Percentiles rank a stretch among this genome's conserved stretches.
phyloP scores from a whole-genome alignment of 768 basidiomycete species.

The Sporobolomyces phaffii region DNA sequence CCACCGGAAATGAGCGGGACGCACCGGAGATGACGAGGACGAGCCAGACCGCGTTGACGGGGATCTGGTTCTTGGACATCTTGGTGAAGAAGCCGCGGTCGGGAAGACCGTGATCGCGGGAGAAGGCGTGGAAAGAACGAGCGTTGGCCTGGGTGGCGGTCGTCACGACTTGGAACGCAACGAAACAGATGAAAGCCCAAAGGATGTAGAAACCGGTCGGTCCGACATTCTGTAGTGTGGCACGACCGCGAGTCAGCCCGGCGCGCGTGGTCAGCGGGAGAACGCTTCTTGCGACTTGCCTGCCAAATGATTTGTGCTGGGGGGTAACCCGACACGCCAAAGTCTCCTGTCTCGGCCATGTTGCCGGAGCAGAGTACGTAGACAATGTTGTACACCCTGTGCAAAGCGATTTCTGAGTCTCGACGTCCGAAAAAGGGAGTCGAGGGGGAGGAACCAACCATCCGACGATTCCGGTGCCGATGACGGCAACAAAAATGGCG shows the following conservation, averaged over 20 bases:
- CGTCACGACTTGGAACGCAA: conserved; percentile 63
- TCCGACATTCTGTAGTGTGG: conserved; percentile 67
- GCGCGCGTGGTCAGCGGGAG: too few relatives aligned
- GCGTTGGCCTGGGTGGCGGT: conserved; percentile 71
- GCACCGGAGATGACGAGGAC: conserved; percentile 38
- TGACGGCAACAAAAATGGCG: conserved; percentile 49
- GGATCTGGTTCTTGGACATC: conserved; percentile 64
- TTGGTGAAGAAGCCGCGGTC: conserved; percentile 72
- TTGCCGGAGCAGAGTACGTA: conserved; percentile 72
- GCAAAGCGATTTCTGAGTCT: too few relatives aligned
- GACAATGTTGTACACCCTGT: conserved; percentile 82
- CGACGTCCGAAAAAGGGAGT: too few relatives aligned
- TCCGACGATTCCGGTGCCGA: conserved; percentile 45
- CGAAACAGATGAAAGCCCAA: conserved; percentile 76
- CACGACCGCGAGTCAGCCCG: too few relatives aligned
- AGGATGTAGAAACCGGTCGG: conserved; percentile 63
- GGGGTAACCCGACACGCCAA: conserved; percentile 63
- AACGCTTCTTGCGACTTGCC: neutral
- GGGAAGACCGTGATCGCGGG: conserved; percentile 60
- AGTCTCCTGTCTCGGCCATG: conserved; percentile 45
- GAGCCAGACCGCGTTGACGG: conserved; percentile 46
- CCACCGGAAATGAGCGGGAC: neutral
- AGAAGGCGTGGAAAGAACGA: conserved; percentile 76
- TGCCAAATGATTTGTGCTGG: conserved; percentile 47
- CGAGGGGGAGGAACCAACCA: too few relatives aligned